Base-by-base conservation (phyloP, 352 stramenopile genomes). In the Globisporangium megalacanthum region DNA sequence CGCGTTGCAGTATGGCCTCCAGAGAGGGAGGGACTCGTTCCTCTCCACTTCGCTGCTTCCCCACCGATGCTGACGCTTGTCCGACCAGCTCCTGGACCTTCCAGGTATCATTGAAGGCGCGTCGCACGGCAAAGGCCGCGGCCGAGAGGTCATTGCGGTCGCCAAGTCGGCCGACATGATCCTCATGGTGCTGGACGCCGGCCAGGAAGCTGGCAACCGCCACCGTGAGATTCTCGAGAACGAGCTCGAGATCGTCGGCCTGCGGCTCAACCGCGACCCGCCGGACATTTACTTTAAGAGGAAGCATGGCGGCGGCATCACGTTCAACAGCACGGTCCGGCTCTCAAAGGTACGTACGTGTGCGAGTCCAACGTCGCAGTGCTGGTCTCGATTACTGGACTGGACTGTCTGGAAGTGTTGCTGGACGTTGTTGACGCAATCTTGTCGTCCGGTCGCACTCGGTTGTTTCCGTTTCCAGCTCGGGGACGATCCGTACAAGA, bases 51-150 rank as follows among this genome's bases (percentile, higher is more conserved):
- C 25, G 4, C 25, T 29, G 25, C 25, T 29, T 29, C 25, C 25
- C 25, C 25, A 52, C 42, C 39, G 1, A 5, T 2, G 6, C 3
- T 47, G 6, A 49, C 33, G 36, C 35, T 44, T 1, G 19, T 37
- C 14, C 1, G 10, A 31, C 8, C 56, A 90, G 84, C 77, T 99
- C 41, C 77, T 99, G 46, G 97, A 99, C 97, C 77, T 99, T 51
- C 97, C 97, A 2, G 97, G 97, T 86, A 99, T 99, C 70, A 99
- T 99, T 75, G 97, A 99, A 88, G 97, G 97, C 41, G 97, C 97
- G 41, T 96, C 97, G 1, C 92, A 99, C 69, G 97, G 97, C 55
- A 97, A 97, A 60, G 97, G 97, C 45, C 86, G 97, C 64, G 97
- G 97, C 58, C 90, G 96, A 45, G 95, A 99, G 75, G 97, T 99